These are phyloP conservation scores for Dothideomycetes sp. DNA, from an alignment of 2,329 filamentous ascomycete species.

Conservation along the genomic window DNA sequence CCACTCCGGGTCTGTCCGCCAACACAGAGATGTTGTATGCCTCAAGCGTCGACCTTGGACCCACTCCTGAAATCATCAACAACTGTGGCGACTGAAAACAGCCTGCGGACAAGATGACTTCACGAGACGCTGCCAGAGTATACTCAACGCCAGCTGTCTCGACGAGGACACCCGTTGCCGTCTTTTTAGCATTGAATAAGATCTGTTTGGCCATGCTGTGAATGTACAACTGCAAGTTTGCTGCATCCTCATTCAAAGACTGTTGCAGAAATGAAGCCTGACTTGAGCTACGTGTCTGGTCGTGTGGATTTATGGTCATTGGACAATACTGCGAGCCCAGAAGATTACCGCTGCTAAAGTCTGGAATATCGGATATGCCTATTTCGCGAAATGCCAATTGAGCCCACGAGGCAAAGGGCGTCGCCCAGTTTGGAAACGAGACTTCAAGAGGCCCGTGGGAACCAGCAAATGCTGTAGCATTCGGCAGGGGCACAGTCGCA, in stretches of 20 bases:
- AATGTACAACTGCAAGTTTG: slow-evolving; percentile 16
- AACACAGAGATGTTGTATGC: slow-evolving; percentile 19
- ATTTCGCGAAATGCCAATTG: slow-evolving; percentile 15
- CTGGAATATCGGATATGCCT: slow-evolving; percentile 18
- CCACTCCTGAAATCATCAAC: slow-evolving; percentile 20
- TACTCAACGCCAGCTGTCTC: slow-evolving; percentile 17
- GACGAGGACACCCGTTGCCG: slow-evolving; percentile 15
- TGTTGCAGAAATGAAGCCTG: slow-evolving; percentile 21
- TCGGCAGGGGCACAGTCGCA: slow-evolving; percentile 14
- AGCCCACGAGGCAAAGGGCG: slow-evolving; percentile 19
- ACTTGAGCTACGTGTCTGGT: slow-evolving; percentile 11
- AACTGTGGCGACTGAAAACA: slow-evolving; percentile 21
- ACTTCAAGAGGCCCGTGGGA: slow-evolving; percentile 19
- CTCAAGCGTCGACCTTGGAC: slow-evolving; percentile 21
- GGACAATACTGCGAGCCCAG: slow-evolving; percentile 11
- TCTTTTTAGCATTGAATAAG: slow-evolving; percentile 19
- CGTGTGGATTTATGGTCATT: slow-evolving; percentile 18
- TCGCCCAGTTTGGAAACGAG: slow-evolving; percentile 18
- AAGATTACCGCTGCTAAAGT: slow-evolving; percentile 17
- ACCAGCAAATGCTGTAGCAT: slow-evolving; percentile 12
- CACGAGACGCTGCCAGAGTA: slow-evolving; percentile 28
- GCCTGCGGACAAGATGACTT: slow-evolving; percentile 21
- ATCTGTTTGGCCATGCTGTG: slow-evolving; percentile 19
- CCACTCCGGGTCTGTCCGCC: slow-evolving; percentile 17
- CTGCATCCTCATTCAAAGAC: slow-evolving; percentile 20